Evolutionary conservation across 163 green algal genomes (phyloP).

Genomic region (Coccomyxa subellipsoidea): DNA sequence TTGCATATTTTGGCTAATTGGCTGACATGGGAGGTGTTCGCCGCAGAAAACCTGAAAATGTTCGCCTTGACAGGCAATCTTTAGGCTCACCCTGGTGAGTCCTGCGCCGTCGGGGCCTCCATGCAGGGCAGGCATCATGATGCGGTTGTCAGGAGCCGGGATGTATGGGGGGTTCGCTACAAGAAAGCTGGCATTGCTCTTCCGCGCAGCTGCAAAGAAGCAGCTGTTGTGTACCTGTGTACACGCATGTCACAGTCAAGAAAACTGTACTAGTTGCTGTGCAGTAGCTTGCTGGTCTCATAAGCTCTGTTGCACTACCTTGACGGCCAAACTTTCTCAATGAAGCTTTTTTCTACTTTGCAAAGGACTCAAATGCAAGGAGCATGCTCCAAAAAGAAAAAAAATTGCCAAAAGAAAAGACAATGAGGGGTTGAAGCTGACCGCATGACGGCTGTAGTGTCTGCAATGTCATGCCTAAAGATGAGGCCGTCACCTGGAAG

Average conservation of each 20-base stretch:
- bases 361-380: neutral
- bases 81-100: constrained; percentile 32
- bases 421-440: too few species aligned
- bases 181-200: constrained; percentile 20
- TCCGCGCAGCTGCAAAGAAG: constrained; percentile 46
- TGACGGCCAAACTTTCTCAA: neutral
- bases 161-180: constrained; percentile 63
- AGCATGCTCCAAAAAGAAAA: too few species aligned
- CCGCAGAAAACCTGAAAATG: neutral
- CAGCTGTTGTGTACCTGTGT: constrained; percentile 49
- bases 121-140: constrained; percentile 49
- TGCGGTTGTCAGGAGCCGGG: constrained; percentile 39
- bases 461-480: too few species aligned
- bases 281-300: too few species aligned
- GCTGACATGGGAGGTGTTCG: neutral
- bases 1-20: too few species aligned
- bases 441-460: too few species aligned
- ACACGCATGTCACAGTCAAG: neutral
- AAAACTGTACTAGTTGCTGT: too few species aligned
- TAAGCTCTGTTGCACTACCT: neutral
- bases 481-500: constrained; percentile 42
- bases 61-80: neutral
- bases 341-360: neutral
- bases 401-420: too few species aligned
- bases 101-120: constrained; percentile 42